Evolutionary conservation across 805 yeast species (phyloP).

Genomic region (Kuraishia hungarica): DNA sequence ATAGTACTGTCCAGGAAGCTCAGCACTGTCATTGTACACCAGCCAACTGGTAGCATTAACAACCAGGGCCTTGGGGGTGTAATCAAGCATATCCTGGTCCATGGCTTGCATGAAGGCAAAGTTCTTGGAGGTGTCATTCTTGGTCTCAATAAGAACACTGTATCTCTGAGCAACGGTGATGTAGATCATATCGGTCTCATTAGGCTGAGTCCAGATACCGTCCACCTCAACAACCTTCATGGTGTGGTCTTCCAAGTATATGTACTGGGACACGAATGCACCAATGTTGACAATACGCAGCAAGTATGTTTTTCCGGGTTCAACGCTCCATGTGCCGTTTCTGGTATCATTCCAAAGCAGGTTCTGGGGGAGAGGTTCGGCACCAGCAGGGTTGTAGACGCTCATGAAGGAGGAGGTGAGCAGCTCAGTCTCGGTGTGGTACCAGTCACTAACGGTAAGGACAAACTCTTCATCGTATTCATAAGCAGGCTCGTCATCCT

Average conservation of each 20-base stretch:
- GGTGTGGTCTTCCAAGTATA: constrained; percentile 64
- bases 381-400: constrained; percentile 76
- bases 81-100: constrained; percentile 80
- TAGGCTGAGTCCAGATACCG: constrained; percentile 59
- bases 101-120: constrained; percentile 77
- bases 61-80: constrained; percentile 51
- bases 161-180: constrained; percentile 79
- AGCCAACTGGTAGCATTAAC: constrained; percentile 73
- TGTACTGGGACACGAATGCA: constrained; percentile 64
- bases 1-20: constrained; percentile 31
- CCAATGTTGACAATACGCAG: constrained; percentile 61
- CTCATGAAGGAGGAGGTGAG: constrained; percentile 42
- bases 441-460: constrained; percentile 54
- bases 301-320: constrained; percentile 54
- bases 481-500: constrained; percentile 45
- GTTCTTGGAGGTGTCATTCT: constrained; percentile 49
- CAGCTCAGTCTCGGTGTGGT: constrained; percentile 43
- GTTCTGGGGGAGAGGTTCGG: constrained; percentile 73
- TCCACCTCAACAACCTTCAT: constrained; percentile 67
- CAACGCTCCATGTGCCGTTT: constrained; percentile 45
- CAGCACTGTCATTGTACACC: constrained; percentile 33
- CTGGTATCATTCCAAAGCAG: constrained; percentile 57
- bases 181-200: constrained; percentile 45
- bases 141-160: constrained; percentile 65
- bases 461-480: constrained; percentile 54